Conservation (phyloP, 768 basidiomycete genomes). For the Plicaturopsis crispa region DNA sequence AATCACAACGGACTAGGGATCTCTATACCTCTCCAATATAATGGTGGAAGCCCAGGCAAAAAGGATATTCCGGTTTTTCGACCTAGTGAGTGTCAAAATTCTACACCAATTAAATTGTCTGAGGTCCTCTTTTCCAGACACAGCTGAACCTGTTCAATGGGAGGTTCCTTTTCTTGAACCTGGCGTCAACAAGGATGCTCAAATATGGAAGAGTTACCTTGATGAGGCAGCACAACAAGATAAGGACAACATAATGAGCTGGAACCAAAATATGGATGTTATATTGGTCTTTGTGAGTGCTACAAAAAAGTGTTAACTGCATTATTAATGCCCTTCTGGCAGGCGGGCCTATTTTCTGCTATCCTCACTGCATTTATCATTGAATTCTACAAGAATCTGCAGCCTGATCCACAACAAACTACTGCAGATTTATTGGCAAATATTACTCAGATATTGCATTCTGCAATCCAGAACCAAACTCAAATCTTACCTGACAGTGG, state of each 20-base stretch:
- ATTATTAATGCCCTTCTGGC: no score
- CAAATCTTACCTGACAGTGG: constrained; percentile 2
- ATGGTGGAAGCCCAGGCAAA: no score
- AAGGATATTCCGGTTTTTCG: no score
- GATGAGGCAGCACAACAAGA: not conserved
- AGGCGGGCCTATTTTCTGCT: constrained; percentile 17
- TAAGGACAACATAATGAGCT: not conserved
- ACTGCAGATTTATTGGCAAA: constrained; percentile 5
- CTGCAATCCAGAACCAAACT: not conserved
- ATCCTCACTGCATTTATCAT: constrained; percentile 16
- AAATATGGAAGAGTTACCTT: not conserved
- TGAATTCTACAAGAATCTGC: constrained; percentile 11
- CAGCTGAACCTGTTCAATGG: not conserved
- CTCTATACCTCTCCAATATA: no score
- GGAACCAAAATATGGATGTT: not conserved
- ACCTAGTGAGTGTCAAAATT: no score
- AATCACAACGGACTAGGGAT: no score
- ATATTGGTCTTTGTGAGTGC: not conserved
- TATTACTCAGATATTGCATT: constrained; percentile 7
- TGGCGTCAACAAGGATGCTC: not conserved
- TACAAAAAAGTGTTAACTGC: no score
- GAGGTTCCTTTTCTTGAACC: not conserved
- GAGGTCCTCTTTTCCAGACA: no score
- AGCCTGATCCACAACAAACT: constrained; percentile 9
- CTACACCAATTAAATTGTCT: no score